Evolutionary conservation across 1,284 basidiomycete genomes (phyloP).

Genomic region (Phylloporus sp.): DNA sequence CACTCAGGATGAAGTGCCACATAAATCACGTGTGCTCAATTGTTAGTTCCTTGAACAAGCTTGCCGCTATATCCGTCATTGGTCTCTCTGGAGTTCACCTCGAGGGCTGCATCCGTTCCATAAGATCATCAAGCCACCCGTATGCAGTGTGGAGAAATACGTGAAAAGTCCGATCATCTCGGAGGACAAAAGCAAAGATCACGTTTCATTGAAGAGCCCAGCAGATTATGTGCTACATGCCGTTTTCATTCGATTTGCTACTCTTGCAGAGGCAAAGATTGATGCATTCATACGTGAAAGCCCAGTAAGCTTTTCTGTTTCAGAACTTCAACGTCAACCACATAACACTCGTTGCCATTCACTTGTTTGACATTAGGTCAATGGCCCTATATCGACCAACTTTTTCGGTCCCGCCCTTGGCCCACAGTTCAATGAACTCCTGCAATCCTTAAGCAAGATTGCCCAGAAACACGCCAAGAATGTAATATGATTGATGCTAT

Average conservation of each 20-base stretch:
- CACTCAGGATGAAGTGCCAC: no score
- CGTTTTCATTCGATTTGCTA: constrained; percentile 84
- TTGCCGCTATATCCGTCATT: no score
- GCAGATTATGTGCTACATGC: constrained; percentile 88
- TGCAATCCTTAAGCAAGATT: constrained; percentile 85
- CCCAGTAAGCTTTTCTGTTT: constrained; percentile 52
- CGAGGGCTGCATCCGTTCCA: no score
- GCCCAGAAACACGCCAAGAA: constrained; percentile 84
- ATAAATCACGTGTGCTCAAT: no score
- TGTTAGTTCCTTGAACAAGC: no score
- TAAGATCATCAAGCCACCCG: no score
- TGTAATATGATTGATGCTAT: constrained; percentile 89
- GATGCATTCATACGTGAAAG: constrained; percentile 70
- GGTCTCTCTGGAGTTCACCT: no score
- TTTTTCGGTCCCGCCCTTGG: constrained; percentile 77
- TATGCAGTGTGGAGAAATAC: no score
- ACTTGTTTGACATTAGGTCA: constrained; percentile 51
- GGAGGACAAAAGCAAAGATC: constrained; percentile 64
- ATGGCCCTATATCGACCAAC: constrained; percentile 66
- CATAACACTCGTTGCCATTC: neutral
- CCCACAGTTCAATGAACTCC: constrained; percentile 77
- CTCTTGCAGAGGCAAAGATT: constrained; percentile 78
- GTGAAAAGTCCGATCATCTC: constrained; percentile 52
- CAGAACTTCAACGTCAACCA: no score
- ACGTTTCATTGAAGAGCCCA: constrained; percentile 76